These are phyloP conservation scores for Sporothrix variecibatus DNA, from an alignment of 2,329 filamentous ascomycete genomes.

Conservation along the genomic window DNA sequence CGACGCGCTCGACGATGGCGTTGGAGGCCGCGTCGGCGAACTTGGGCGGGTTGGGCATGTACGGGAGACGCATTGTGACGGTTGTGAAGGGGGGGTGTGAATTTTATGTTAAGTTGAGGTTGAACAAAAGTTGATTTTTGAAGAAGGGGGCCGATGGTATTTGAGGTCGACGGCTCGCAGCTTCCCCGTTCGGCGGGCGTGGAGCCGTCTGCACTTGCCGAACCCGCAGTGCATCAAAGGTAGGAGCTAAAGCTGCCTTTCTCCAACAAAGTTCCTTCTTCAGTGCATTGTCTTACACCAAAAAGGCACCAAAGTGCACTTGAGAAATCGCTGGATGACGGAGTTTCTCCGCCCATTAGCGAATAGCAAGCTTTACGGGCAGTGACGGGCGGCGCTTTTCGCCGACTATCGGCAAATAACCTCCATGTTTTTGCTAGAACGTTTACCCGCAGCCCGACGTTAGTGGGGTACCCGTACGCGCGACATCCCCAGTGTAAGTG, in stretches of 20 bases:
- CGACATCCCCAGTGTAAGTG: conserved; percentile 10
- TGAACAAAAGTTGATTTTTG: not conserved
- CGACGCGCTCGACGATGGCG: conserved; percentile 64
- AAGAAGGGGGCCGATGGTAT: too few relatives aligned
- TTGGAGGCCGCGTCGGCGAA: conserved; percentile 49
- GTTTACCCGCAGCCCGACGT: conserved; percentile 8
- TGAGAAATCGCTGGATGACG: not conserved
- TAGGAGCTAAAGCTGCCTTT: not conserved
- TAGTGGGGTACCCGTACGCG: not conserved
- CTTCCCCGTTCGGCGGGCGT: not conserved
- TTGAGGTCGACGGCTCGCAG: not conserved
- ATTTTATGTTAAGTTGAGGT: not conserved
- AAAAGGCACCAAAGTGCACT: not conserved
- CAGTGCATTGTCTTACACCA: not conserved
- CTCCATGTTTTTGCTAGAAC: not conserved
- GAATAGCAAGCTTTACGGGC: not conserved
- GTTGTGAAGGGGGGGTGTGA: not conserved
- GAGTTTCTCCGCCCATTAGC: not conserved
- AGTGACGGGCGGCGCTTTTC: not conserved
- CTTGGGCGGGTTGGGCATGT: conserved; percentile 57
- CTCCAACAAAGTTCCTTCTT: not conserved
- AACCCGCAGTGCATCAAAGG: not conserved
- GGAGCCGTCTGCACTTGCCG: conserved; percentile 15
- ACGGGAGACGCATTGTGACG: conserved; percentile 65
- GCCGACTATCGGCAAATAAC: conserved; percentile 12